Conservation (phyloP, 495 filamentous ascomycete genomes). For the Trichoderma parareesei region DNA sequence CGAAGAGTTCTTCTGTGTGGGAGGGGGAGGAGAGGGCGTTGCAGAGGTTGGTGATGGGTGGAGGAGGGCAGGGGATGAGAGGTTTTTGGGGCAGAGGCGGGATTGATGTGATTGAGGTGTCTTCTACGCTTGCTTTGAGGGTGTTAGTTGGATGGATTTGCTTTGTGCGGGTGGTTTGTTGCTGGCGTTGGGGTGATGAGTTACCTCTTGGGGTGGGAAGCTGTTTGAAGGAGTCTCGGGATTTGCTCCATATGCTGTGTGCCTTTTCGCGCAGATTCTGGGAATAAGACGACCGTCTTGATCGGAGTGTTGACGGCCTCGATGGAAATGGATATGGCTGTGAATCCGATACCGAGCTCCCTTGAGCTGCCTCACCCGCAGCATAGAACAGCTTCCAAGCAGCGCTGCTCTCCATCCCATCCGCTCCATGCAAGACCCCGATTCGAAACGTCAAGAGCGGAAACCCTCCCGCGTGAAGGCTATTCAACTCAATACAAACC, state of each 20-base stretch:
- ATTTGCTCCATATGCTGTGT: conserved; percentile 7
- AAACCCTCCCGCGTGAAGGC: neutral
- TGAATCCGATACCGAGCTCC: neutral
- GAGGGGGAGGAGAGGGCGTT: neutral
- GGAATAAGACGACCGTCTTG: conserved; percentile 1
- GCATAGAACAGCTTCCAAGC: neutral
- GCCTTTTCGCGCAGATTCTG: neutral
- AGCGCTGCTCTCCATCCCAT: neutral
- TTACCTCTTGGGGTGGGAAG: neutral
- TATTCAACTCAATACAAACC: neutral
- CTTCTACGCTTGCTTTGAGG: neutral
- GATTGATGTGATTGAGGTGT: neutral
- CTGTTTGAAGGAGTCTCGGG: conserved; percentile 1
- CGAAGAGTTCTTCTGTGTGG: neutral
- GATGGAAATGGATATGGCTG: neutral
- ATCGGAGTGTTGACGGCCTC: neutral
- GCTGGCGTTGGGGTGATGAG: neutral
- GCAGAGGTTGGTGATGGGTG: neutral
- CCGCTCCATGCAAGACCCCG: neutral
- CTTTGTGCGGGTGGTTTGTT: no score
- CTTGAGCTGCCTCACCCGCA: neutral
- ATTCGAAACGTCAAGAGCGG: neutral
- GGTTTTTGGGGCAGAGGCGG: neutral
- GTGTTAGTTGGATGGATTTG: neutral
- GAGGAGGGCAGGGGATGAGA: neutral